Conservation (phyloP, 108 stramenopile genomes). For the Conticribra weissflogii region DNA sequence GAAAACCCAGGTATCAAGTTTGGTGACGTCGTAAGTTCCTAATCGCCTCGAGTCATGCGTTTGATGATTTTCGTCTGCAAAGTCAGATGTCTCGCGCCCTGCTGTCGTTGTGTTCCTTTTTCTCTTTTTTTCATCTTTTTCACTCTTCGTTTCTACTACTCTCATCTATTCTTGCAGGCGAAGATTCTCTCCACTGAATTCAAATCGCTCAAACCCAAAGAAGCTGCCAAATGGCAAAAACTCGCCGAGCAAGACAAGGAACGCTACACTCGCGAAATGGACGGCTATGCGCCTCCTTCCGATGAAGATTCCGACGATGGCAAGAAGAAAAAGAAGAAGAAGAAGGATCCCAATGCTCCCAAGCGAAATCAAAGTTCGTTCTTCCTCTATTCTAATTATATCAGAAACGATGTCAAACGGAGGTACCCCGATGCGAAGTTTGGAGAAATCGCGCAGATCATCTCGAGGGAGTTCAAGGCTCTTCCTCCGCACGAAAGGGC, state of each 20-base stretch:
- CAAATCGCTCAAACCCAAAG: conserved; percentile 18
- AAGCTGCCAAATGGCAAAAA: conserved; percentile 22
- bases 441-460: conserved; percentile 74
- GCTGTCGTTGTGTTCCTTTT: too few species aligned
- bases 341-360: conserved; percentile 79
- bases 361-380: conserved; percentile 79
- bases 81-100: too few species aligned
- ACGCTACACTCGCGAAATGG: conserved; percentile 34
- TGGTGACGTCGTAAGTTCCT: conserved; percentile 79
- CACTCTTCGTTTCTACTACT: conserved; percentile 6
- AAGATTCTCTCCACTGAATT: conserved; percentile 42
- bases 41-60: too few species aligned
- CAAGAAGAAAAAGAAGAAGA: conserved; percentile 61
- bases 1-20: conserved; percentile 78
- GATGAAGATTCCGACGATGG: conserved; percentile 52
- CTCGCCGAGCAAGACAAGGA: conserved; percentile 46
- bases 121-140: conserved; percentile 10
- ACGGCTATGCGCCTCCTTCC: conserved; percentile 50
- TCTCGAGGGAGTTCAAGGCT: conserved; percentile 76
- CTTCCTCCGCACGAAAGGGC: conserved; percentile 63
- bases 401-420: conserved; percentile 68
- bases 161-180: conserved; percentile 35
- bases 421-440: conserved; percentile 76
- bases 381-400: conserved; percentile 77
- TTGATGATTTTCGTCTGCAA: too few species aligned